Evolutionary conservation across 2,329 filamentous ascomycete genomes (phyloP).

Genomic region (Thielaviopsis euricoi): DNA sequence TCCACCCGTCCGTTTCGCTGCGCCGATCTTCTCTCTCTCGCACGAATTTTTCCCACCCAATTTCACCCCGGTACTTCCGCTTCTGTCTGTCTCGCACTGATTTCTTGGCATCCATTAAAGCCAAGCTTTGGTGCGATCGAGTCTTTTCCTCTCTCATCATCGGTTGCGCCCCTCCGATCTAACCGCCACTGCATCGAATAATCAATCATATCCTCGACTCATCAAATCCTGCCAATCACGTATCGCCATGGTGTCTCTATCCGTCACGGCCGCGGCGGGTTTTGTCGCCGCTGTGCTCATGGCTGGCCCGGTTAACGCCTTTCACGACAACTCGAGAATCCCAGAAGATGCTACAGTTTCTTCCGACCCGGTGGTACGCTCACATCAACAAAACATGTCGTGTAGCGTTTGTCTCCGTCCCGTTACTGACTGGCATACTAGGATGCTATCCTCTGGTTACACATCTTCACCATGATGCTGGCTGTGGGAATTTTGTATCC

Average conservation of each 20-base stretch:
- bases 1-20: too few relatives aligned
- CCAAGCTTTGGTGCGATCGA: neutral
- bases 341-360: constrained; percentile 9
- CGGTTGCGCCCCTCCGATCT: neutral
- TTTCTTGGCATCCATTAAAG: neutral
- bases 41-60: neutral
- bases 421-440: constrained; percentile 15
- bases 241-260: neutral
- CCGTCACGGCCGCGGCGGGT: constrained; percentile 1
- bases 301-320: neutral
- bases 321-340: constrained; percentile 10
- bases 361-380: constrained; percentile 5
- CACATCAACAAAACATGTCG: neutral
- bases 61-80: neutral
- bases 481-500: constrained; percentile 89
- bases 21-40: too few relatives aligned
- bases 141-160: neutral
- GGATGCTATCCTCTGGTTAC: constrained; percentile 80
- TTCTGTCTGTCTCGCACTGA: neutral
- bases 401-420: neutral
- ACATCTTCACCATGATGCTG: constrained; percentile 76
- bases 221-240: neutral
- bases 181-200: too few relatives aligned
- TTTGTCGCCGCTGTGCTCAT: constrained; percentile 9
- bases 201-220: neutral